Evolutionary conservation across 352 stramenopile species (phyloP), one percentile per base, ranked within the genome.

Genomic region (Globisporangium splendens): DNA sequence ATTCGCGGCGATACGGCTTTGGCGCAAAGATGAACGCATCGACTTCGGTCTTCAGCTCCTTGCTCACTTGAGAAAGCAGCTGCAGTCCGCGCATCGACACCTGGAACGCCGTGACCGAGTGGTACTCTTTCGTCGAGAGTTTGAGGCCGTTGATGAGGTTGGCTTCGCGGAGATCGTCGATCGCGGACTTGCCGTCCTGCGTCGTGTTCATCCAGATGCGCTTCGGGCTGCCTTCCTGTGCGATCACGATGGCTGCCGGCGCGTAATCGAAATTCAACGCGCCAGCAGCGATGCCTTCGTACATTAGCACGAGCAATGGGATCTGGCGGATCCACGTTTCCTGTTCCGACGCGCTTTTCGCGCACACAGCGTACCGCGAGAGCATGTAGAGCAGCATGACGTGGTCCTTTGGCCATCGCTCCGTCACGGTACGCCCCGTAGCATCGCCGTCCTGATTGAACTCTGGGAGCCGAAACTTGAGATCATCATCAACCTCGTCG

Each of bases 291-390:
- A 88, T 88, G 22, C 77, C 77, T 60, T 88, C 77, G 61, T 86
- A 88, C 70, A 88, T 78, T 11, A 98, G 72, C 57, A 98, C 95
- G 17, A 97, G 77, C 35, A 98, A 59, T 35, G 95, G 88, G 42
- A 90, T 91, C 68, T 98, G 96, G 18, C 93, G 82, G 47, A 98
- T 90, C 95, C 95, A 98, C 59, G 90, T 75, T 66, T 98, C 93
- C 38, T 95, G 95, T 44, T 97, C 86, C 8, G 95, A 76, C 10
- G 79, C 69, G 11, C 77, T 80, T 33, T 73, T 69, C 0, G 91
- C 91, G 56, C 88, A 84, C 5, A 86, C 75, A 15, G 88, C 54
- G 50, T 77, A 69, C 18, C 66, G 43, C 15, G 74, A 69, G 24
- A 78, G 39, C 73, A 84, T 82, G 61, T 80, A 86, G 12, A 86